Evolutionary conservation across 2,329 filamentous ascomycete genomes (phyloP).

Genomic region (Chrysoporthe deuterocubensis): DNA sequence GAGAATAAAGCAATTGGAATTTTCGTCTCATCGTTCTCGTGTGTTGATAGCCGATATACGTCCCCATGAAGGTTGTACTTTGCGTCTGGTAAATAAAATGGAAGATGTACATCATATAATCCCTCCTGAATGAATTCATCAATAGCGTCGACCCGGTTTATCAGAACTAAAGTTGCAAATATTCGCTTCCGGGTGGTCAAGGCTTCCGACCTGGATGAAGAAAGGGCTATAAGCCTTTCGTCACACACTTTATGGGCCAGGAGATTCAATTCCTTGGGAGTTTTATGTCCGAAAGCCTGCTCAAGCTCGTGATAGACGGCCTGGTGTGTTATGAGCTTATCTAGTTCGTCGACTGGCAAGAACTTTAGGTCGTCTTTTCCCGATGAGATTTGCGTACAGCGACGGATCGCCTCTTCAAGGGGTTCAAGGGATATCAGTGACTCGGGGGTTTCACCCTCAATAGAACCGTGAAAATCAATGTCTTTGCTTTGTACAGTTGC

Average conservation of each 20-base stretch:
- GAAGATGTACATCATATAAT: slow-evolving; percentile 13
- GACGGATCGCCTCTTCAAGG: neutral
- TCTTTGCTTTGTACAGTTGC: neutral
- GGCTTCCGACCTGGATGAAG: neutral
- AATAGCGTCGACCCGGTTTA: neutral
- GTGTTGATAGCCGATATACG: neutral
- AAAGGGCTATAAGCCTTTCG: neutral
- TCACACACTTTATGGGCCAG: slow-evolving; percentile 11
- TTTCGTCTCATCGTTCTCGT: neutral
- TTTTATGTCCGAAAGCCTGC: neutral
- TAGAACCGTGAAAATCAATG: neutral
- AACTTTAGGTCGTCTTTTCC: neutral
- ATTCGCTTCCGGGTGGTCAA: slow-evolving; percentile 15
- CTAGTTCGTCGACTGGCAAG: slow-evolving; percentile 20
- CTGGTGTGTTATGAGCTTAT: slow-evolving; percentile 37
- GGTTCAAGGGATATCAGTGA: neutral
- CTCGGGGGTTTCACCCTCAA: neutral
- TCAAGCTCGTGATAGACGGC: slow-evolving; percentile 34
- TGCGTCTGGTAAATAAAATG: slow-evolving; percentile 8
- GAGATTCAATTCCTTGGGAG: neutral
- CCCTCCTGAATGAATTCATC: slow-evolving; percentile 8
- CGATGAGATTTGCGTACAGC: neutral
- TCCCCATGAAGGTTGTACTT: neutral
- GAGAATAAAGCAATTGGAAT: neutral
- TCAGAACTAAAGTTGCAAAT: slow-evolving; percentile 11